Conservation (phyloP, 2,329 filamentous ascomycete species). For the Cadophora gregata region DNA sequence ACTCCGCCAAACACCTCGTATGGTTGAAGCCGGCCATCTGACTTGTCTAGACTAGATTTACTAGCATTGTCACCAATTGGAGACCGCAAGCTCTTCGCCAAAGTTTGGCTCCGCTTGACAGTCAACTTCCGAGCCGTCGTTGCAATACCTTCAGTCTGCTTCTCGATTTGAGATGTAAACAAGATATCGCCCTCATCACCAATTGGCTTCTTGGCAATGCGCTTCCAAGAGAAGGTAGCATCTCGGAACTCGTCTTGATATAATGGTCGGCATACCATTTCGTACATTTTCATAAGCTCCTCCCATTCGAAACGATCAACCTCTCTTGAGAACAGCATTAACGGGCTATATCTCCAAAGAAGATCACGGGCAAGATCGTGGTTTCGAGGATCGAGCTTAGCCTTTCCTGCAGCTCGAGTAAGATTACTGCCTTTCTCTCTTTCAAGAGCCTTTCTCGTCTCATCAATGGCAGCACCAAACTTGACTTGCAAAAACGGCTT, state of each 20-base stretch:
- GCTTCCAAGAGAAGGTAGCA: constrained; percentile 79
- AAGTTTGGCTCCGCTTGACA: constrained; percentile 89
- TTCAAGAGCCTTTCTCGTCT: constrained; percentile 67
- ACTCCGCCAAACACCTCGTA: constrained; percentile 83
- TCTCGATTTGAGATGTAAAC: constrained; percentile 85
- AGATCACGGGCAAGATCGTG: constrained; percentile 74
- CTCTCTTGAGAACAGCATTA: constrained; percentile 88
- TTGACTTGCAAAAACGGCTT: constrained; percentile 82
- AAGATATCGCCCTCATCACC: constrained; percentile 83
- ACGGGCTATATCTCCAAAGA: constrained; percentile 86
- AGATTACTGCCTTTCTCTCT: constrained; percentile 56
- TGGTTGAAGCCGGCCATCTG: constrained; percentile 71
- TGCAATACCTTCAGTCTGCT: constrained; percentile 80
- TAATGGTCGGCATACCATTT: constrained; percentile 74
- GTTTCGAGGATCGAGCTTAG: constrained; percentile 72
- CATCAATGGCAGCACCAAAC: constrained; percentile 77
- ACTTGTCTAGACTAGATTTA: constrained; percentile 60
- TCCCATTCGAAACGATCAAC: constrained; percentile 85
- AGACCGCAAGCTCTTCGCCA: constrained; percentile 75
- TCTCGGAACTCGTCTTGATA: constrained; percentile 86
- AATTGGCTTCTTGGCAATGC: constrained; percentile 73
- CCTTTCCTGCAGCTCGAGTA: constrained; percentile 52
- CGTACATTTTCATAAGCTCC: constrained; percentile 78
- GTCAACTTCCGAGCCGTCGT: constrained; percentile 87
- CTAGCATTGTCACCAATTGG: constrained; percentile 66